phyloP scores from a whole-genome alignment of 306 rosid genomes.

The Malus fusca region DNA sequence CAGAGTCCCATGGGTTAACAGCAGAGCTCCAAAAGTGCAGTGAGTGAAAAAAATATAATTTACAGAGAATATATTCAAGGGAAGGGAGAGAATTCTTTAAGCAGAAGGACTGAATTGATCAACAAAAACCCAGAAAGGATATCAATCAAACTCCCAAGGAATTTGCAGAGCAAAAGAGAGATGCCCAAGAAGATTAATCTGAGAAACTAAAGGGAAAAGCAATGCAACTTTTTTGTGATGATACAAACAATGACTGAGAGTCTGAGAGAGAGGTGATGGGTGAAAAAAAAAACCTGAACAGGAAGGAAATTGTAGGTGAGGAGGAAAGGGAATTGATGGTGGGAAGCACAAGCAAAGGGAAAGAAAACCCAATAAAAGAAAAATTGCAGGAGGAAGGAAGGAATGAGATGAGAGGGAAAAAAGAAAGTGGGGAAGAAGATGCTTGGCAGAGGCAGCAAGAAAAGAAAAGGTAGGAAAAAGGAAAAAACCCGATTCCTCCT shows the following conservation, averaged over 20 bases:
- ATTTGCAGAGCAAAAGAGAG: constrained; percentile 10
- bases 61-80: neutral
- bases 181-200: constrained; percentile 17
- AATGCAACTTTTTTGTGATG: constrained; percentile 28
- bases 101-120: constrained; percentile 20
- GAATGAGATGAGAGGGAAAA: constrained; percentile 37
- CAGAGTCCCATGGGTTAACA: constrained; percentile 36
- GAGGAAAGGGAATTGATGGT: constrained; percentile 22
- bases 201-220: constrained; percentile 28
- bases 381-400: constrained; percentile 20
- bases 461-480: constrained; percentile 29
- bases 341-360: constrained; percentile 10
- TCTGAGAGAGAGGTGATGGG: constrained; percentile 13
- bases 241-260: constrained; percentile 18
- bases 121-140: constrained; percentile 19
- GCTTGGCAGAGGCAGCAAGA: constrained; percentile 73
- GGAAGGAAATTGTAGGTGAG: constrained; percentile 33
- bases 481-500: constrained; percentile 26
- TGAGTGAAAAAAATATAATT: neutral
- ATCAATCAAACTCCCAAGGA: constrained; percentile 13
- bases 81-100: constrained; percentile 9
- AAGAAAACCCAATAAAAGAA: constrained; percentile 19
- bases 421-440: constrained; percentile 58
- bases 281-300: constrained; percentile 17
- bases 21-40: neutral